Evolutionary conservation across 805 yeast species (phyloP).

Genomic region (Yamadazyma tumulicola): DNA sequence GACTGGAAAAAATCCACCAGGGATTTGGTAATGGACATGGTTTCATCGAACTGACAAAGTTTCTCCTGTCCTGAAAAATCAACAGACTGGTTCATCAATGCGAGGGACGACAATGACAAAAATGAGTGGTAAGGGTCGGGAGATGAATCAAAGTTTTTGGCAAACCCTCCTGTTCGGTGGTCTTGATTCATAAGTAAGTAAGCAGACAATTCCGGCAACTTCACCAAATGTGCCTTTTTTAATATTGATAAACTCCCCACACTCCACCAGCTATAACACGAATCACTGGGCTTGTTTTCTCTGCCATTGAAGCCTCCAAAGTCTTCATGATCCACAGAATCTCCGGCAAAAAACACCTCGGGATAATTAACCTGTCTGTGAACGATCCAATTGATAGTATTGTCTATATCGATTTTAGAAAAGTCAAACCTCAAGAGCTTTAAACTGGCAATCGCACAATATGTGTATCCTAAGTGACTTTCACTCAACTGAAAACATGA

Average conservation of each 20-base stretch:
- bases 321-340: constrained; percentile 38
- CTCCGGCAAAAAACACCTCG: constrained; percentile 23
- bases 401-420: constrained; percentile 14
- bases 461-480: constrained; percentile 84
- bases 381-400: constrained; percentile 56
- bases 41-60: constrained; percentile 22
- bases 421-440: constrained; percentile 31
- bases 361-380: constrained; percentile 57
- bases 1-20: constrained; percentile 10
- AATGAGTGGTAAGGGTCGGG: constrained; percentile 73
- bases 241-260: constrained; percentile 54
- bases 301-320: constrained; percentile 85
- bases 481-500: constrained; percentile 54
- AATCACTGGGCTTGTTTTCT: constrained; percentile 77
- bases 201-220: constrained; percentile 28
- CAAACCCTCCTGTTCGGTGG: constrained; percentile 69
- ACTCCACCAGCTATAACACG: constrained; percentile 88
- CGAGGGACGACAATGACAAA: constrained; percentile 48
- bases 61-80: constrained; percentile 8
- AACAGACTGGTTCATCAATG: constrained; percentile 14
- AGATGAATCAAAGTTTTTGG: constrained; percentile 56
- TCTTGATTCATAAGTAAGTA: constrained; percentile 62
- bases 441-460: constrained; percentile 72
- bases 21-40: constrained; percentile 21
- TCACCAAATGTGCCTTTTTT: constrained; percentile 26